These are phyloP conservation scores for Skeletonema menzelii DNA, from an alignment of 108 stramenopile species.

Conservation along the genomic window DNA sequence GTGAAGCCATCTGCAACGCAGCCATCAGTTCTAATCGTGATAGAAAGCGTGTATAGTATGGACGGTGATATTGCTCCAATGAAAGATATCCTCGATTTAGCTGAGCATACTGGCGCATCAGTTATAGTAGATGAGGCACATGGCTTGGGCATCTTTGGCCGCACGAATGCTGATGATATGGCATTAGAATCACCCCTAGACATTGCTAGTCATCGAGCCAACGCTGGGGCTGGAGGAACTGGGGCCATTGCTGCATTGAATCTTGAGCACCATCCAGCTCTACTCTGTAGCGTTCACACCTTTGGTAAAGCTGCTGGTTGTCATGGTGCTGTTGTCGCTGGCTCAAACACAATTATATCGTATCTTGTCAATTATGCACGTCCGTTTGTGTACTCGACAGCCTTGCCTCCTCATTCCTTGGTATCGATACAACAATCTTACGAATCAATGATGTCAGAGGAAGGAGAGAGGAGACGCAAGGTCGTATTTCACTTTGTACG, in stretches of 20 bases:
- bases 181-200: constrained; percentile 3
- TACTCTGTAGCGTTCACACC: constrained; percentile 88
- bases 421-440: constrained; percentile 82
- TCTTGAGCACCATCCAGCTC: constrained; percentile 80
- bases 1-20: constrained; percentile 12
- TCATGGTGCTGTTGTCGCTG: constrained; percentile 92
- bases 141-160: constrained; percentile 79
- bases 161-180: constrained; percentile 48
- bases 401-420: constrained; percentile 84
- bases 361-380: constrained; percentile 93
- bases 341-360: constrained; percentile 55
- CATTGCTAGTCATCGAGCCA: background rate
- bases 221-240: constrained; percentile 50
- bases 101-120: constrained; percentile 52
- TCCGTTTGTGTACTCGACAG: constrained; percentile 95
- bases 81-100: constrained; percentile 63
- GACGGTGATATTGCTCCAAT: constrained; percentile 96
- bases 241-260: constrained; percentile 74
- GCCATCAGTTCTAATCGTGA: constrained; percentile 68
- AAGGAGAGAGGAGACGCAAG: constrained; percentile 55
- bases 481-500: constrained; percentile 42
- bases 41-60: constrained; percentile 98
- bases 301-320: constrained; percentile 98
- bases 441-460: constrained; percentile 61
- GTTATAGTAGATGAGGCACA: constrained; percentile 94